Base-by-base conservation (phyloP, 106 monocot genomes). In the Iris macrosiphon region DNA sequence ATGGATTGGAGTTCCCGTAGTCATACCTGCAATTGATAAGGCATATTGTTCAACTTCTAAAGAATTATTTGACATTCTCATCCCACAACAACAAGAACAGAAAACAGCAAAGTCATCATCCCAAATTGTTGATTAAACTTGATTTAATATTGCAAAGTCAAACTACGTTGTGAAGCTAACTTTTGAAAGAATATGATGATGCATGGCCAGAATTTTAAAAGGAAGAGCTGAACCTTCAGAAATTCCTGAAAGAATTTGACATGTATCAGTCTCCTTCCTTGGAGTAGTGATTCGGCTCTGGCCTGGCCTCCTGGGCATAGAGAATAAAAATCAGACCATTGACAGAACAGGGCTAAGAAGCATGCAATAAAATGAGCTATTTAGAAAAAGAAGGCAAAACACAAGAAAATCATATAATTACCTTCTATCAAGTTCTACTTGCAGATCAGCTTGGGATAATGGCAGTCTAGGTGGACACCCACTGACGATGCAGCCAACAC, bases 231-330 rank as follows among this genome's bases (percentile, higher is more conserved):
- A n/a, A 80, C 91, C 86, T 64, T 90, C 77, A 42, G 66, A 62
- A 45, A 87, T 63, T 49, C 96, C 89, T 41, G 96, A 96, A 59
- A 72, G 55, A 75, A 96, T 96, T 70, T 61, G 66, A 32, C 96
- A 90, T 42, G 96, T 96, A 61, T 96, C 96, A 15, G 96, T 90
- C 62, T 96, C 96, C 66, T 96, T 96, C 63, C 96, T 85, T 47
- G 96, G 96, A 2, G 96, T 96, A 59, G 96, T 90, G 64, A 96
- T 96, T 66, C 96, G 69, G 66, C 96, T 96, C 59, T 96, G 96
- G 9, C 96, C 96, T 37, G 96, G 96, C 62, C 96, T 89, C 86
- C 96, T 96, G 37, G 22, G 0, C 27, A 35, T 33, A 19, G 39
- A 14, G 11, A 53, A 49, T 31, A 20, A 27, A 49, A 10, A 30